Evolutionary conservation across 768 basidiomycete species (phyloP).

Genomic region (Tubosaeta brunneosetosa): DNA sequence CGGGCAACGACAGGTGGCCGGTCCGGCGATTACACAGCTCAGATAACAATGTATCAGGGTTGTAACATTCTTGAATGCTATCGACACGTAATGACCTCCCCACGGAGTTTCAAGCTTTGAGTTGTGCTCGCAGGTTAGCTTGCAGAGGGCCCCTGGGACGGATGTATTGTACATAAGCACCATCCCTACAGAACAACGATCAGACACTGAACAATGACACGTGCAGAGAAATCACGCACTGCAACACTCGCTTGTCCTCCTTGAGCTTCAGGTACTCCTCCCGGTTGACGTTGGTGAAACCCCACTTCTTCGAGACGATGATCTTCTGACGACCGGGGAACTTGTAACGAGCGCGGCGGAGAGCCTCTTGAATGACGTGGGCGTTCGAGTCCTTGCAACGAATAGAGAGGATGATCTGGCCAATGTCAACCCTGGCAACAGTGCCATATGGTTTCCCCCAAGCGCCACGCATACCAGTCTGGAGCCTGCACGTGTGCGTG

Average conservation of each 20-base stretch:
- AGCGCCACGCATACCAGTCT: constrained; percentile 98
- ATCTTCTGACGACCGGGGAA: constrained; percentile 99
- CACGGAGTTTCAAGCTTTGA: constrained; percentile 52
- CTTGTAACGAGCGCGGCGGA: constrained; percentile 98
- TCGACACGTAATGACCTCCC: constrained; percentile 5
- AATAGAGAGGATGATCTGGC: constrained; percentile 89
- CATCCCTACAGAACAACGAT: constrained; percentile 47
- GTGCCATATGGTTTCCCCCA: constrained; percentile 99
- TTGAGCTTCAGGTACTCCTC: constrained; percentile 86
- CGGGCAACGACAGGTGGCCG: neutral
- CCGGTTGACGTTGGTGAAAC: constrained; percentile 92
- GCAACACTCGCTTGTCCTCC: constrained; percentile 83
- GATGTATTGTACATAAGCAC: constrained; percentile 94
- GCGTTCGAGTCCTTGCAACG: constrained; percentile 88
- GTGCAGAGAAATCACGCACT: constrained; percentile 47
- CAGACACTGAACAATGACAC: neutral
- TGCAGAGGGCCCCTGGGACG: constrained; percentile 82
- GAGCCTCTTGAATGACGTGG: constrained; percentile 89
- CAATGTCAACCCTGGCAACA: constrained; percentile 94
- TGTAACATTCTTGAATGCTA: constrained; percentile 17
- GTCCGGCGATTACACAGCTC: constrained; percentile 2
- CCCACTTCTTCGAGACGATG: constrained; percentile 97
- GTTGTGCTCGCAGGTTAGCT: constrained; percentile 79
- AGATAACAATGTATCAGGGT: constrained; percentile 13
- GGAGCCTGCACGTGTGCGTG: constrained; percentile 47